Evolutionary conservation across 306 rosid genomes (phyloP).

Genomic region (Aeschynomene evenia): DNA sequence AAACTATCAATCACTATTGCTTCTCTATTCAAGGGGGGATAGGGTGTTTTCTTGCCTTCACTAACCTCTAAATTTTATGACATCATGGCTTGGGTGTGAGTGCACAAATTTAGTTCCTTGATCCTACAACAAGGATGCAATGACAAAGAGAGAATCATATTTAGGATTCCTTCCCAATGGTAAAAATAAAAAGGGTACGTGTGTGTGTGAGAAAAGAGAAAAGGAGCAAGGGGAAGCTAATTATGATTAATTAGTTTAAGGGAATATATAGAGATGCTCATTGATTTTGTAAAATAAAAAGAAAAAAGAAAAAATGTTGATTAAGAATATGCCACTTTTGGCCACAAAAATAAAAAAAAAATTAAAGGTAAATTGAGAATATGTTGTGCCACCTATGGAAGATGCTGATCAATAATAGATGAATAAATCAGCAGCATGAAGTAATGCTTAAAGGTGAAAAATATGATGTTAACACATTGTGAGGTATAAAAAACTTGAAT

Average conservation of each 20-base stretch:
- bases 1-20: background rate
- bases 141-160: background rate
- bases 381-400: slow-evolving; percentile 30
- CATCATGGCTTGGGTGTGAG: slow-evolving; percentile 28
- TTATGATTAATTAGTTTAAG: slow-evolving; percentile 32
- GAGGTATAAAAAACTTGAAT: slow-evolving; percentile 33
- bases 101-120: slow-evolving; percentile 17
- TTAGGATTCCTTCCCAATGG: slow-evolving; percentile 24
- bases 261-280: slow-evolving; percentile 33
- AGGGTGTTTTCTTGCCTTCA: background rate
- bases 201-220: background rate
- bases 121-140: slow-evolving; percentile 22
- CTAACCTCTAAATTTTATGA: slow-evolving; percentile 17
- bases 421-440: slow-evolving; percentile 17
- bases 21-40: background rate
- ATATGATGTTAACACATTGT: slow-evolving; percentile 25
- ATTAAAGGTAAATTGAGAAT: slow-evolving; percentile 31
- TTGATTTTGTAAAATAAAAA: slow-evolving; percentile 35
- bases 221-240: background rate
- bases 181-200: too few relatives aligned
- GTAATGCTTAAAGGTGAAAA: slow-evolving; percentile 29
- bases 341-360: slow-evolving; percentile 6
- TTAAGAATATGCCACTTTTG: slow-evolving; percentile 44
- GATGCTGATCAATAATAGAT: slow-evolving; percentile 26
- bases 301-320: slow-evolving; percentile 43